A percentile compares a stretch with the other conserved stretches of the same genome.
Conservation (phyloP, 331 rosid species). For the Stylosanthes scabra region DNA sequence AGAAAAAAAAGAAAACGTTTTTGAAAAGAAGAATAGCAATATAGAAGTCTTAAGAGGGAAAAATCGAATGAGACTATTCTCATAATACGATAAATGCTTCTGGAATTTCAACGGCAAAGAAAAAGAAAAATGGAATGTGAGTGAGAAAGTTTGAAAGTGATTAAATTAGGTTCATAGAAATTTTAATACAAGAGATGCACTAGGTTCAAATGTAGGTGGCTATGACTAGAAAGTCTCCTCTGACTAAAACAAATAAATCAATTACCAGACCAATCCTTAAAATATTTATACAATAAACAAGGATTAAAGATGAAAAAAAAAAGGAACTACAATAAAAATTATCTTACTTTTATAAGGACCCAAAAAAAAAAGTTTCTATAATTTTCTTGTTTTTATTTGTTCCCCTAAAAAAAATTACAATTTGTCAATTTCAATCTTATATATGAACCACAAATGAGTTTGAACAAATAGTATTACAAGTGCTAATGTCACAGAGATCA, state of each 20-base stretch:
- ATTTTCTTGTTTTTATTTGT: constrained; percentile 24
- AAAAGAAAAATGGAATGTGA: background rate
- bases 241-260: background rate
- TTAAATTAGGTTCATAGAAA: background rate
- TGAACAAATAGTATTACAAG: constrained; percentile 50
- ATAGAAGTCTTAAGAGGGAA: too few species aligned
- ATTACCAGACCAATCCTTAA: background rate
- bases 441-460: constrained; percentile 48
- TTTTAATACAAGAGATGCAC: background rate
- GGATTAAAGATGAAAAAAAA: too few species aligned
- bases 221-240: constrained; percentile 1
- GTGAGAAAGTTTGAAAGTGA: background rate
- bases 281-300: too few species aligned
- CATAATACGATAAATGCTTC: background rate
- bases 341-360: background rate
- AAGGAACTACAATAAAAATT: background rate
- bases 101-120: background rate
- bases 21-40: too few species aligned
- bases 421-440: constrained; percentile 48
- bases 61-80: too few species aligned
- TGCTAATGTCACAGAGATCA: constrained; percentile 44
- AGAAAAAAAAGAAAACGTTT: too few species aligned
- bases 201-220: constrained; percentile 18
- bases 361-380: constrained; percentile 14
- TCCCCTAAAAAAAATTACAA: constrained; percentile 50